phyloP scores from a whole-genome alignment of 2,329 filamentous ascomycete genomes.

The Stagonosporopsis chrysanthemi region DNA sequence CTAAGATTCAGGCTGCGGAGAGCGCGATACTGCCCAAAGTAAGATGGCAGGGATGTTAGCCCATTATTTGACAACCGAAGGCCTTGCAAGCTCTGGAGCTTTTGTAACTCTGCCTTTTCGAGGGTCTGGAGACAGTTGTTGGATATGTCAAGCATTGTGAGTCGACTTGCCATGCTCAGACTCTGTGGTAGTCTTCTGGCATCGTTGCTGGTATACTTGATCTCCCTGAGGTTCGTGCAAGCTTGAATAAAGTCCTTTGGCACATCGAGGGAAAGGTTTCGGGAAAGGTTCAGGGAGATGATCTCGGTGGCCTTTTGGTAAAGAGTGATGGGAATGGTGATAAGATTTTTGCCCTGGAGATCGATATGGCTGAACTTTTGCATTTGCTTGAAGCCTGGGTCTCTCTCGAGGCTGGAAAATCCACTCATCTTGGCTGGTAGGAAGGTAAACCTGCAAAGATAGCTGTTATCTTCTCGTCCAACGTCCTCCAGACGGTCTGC shows the following conservation, averaged over 20 bases:
- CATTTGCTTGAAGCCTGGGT: conserved; percentile 80
- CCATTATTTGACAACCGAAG: conserved; percentile 95
- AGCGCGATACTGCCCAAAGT: conserved; percentile 81
- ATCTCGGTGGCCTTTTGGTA: conserved; percentile 94
- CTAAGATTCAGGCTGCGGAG: conserved; percentile 89
- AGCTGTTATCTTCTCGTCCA: conserved; percentile 95
- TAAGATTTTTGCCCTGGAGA: conserved; percentile 84
- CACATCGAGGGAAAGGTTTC: conserved; percentile 89
- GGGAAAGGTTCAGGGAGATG: conserved; percentile 90
- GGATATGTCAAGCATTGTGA: conserved; percentile 92
- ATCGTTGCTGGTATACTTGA: conserved; percentile 96
- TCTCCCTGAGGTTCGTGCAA: conserved; percentile 88
- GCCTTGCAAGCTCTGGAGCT: conserved; percentile 78
- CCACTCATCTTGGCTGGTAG: conserved; percentile 87
- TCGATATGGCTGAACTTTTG: conserved; percentile 96
- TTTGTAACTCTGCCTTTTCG: conserved; percentile 81
- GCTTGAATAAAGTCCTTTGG: conserved; percentile 96
- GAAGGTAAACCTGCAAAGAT: conserved; percentile 95
- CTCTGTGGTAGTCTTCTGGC: conserved; percentile 85
- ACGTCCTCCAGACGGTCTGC: conserved; percentile 90
- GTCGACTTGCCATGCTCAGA: conserved; percentile 77
- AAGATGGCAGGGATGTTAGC: conserved; percentile 76
- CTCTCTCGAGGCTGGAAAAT: conserved; percentile 73
- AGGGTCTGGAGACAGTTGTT: conserved; percentile 92
- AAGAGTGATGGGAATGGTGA: conserved; percentile 92